Evolutionary conservation across 371 early-diverging fungal genomes (phyloP).

Genomic region (Sporodiniella umbellata): DNA sequence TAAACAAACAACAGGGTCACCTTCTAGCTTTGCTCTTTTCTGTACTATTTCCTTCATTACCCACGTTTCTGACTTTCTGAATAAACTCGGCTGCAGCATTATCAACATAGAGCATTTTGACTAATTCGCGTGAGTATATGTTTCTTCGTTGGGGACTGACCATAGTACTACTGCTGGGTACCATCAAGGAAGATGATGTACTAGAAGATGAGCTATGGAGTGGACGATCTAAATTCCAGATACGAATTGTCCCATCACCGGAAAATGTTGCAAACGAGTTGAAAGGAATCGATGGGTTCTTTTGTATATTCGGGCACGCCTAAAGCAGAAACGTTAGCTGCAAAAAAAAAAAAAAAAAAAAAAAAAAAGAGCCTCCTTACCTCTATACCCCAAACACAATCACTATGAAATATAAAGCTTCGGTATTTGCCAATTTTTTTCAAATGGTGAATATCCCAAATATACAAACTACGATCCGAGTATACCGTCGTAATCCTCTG

Average conservation of each 20-base stretch:
- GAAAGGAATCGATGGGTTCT: slow-evolving; percentile 41
- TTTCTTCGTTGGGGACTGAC: slow-evolving; percentile 46
- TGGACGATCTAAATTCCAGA: slow-evolving; percentile 69
- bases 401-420: slow-evolving; percentile 73
- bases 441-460: slow-evolving; percentile 74
- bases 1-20: too few relatives aligned
- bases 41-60: too few relatives aligned
- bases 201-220: slow-evolving; percentile 8
- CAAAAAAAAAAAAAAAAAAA: too few relatives aligned
- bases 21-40: too few relatives aligned
- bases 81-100: slow-evolving; percentile 42
- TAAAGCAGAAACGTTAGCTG: too few relatives aligned
- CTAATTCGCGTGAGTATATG: slow-evolving; percentile 57
- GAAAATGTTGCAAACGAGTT: slow-evolving; percentile 77
- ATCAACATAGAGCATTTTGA: slow-evolving; percentile 63
- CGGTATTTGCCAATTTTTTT: slow-evolving; percentile 63
- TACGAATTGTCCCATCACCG: slow-evolving; percentile 76
- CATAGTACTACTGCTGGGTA: slow-evolving; percentile 30
- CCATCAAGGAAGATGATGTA: slow-evolving; percentile 5
- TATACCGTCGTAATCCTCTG: slow-evolving; percentile 58
- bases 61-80: slow-evolving; percentile 16
- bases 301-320: slow-evolving; percentile 25
- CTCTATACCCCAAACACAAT: slow-evolving; percentile 85
- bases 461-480: slow-evolving; percentile 67
- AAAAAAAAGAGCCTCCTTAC: too few relatives aligned